Evolutionary conservation across 805 yeast genomes (phyloP).

Genomic region (Yarrowia bubula): DNA sequence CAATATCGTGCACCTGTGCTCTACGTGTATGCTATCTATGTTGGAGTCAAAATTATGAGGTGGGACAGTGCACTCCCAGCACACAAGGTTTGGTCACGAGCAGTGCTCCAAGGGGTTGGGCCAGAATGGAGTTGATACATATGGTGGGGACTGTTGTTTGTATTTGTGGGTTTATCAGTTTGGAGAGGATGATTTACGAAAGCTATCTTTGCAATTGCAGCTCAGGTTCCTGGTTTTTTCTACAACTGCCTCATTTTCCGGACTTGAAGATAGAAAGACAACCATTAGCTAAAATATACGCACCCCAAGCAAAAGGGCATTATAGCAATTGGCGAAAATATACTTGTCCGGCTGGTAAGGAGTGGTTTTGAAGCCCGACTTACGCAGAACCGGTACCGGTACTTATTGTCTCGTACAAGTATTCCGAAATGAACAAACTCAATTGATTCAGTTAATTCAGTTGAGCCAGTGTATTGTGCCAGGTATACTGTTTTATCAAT

Average conservation of each 20-base stretch:
- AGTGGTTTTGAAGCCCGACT: neutral
- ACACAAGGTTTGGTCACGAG: conserved; percentile 22
- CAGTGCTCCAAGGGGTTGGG: conserved; percentile 28
- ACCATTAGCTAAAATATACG: neutral
- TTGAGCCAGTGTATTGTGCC: too few relatives aligned
- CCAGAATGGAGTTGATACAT: conserved; percentile 1
- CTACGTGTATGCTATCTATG: conserved; percentile 16
- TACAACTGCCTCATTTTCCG: neutral
- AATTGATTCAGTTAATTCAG: neutral
- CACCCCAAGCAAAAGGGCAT: neutral
- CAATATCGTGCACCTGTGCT: conserved; percentile 24
- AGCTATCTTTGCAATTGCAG: neutral
- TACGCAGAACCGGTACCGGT: too few relatives aligned
- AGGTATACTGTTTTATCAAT: too few relatives aligned
- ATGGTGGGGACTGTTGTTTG: neutral
- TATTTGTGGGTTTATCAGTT: neutral
- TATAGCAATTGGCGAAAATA: too few relatives aligned
- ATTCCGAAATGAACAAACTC: neutral
- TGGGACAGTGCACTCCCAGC: conserved; percentile 29
- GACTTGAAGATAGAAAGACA: neutral
- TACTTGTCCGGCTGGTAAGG: neutral
- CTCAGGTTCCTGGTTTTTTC: neutral
- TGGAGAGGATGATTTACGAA: neutral
- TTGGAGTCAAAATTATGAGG: conserved; percentile 30
- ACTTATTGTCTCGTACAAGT: too few relatives aligned